Conservation (phyloP, 352 stramenopile species). For the Pythium dissotocum region DNA sequence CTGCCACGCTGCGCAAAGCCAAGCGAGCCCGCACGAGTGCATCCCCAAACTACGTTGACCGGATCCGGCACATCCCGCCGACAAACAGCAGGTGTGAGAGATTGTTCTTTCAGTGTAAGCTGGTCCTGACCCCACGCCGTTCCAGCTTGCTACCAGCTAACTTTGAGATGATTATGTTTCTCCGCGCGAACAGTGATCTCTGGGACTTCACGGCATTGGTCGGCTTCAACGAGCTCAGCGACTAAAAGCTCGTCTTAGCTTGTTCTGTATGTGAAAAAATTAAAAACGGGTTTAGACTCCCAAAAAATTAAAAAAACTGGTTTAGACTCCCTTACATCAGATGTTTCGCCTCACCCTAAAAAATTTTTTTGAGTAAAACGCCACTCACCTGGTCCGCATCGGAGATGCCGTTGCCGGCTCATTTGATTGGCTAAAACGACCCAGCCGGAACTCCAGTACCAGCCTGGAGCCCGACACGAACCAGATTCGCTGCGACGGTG, state of each 20-base stretch:
- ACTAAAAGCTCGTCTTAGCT: neutral
- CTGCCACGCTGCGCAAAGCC: neutral
- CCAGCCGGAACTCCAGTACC: neutral
- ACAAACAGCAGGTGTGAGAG: conserved; percentile 17
- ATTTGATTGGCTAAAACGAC: neutral
- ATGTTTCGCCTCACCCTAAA: neutral
- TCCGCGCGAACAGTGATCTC: conserved; percentile 22
- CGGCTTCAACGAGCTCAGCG: neutral
- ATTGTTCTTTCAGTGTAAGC: conserved; percentile 5
- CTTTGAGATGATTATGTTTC: conserved; percentile 31
- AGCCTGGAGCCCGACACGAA: neutral
- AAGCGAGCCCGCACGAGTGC: neutral
- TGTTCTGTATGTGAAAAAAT: neutral
- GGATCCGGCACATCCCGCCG: neutral
- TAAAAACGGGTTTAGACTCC: neutral
- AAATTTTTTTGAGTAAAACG: neutral
- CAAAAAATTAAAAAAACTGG: neutral
- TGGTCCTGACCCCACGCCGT: too few species aligned
- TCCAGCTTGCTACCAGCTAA: conserved; percentile 16
- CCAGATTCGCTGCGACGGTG: neutral
- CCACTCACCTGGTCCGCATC: neutral
- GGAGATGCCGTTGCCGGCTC: neutral
- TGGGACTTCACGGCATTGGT: conserved; percentile 19
- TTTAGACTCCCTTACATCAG: neutral
- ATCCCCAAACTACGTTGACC: neutral